phyloP scores from a whole-genome alignment of 2,329 filamentous ascomycete genomes.

The Elsinoe arachidis region DNA sequence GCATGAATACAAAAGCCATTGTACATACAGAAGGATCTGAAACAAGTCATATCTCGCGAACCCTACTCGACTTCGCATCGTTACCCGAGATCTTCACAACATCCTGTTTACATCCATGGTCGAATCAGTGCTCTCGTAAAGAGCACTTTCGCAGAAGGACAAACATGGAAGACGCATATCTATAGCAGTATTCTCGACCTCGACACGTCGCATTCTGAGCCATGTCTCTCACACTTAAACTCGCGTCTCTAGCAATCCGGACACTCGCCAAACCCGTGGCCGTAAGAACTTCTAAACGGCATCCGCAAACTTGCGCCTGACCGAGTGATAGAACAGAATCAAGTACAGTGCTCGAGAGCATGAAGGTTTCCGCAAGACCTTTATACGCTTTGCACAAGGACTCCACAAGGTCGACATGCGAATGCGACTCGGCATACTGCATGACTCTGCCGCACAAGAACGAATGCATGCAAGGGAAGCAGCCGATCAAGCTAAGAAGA shows the following conservation, averaged over 20 bases:
- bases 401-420: conserved; percentile 61
- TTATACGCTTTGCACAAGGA: conserved; percentile 53
- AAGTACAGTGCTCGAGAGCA: conserved; percentile 61
- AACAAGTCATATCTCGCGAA: too few relatives aligned
- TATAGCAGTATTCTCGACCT: neutral
- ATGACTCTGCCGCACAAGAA: conserved; percentile 50
- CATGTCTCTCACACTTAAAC: conserved; percentile 59
- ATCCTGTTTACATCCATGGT: too few relatives aligned
- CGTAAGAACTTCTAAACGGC: conserved; percentile 32
- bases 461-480: conserved; percentile 45
- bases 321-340: conserved; percentile 49
- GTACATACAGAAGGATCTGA: too few relatives aligned
- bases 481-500: conserved; percentile 46
- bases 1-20: too few relatives aligned
- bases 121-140: neutral
- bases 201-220: neutral
- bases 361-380: conserved; percentile 54
- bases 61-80: neutral
- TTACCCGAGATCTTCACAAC: too few relatives aligned
- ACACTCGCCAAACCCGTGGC: conserved; percentile 61
- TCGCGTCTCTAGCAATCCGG: conserved; percentile 55
- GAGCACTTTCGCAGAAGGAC: neutral
- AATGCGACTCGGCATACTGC: conserved; percentile 55
- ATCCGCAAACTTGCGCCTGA: conserved; percentile 14
- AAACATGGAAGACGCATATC: neutral